Percentiles rank a stretch among this genome's conserved stretches.
Conservation (phyloP, 768 basidiomycete genomes). For the Hygrophoropsis aurantiaca region DNA sequence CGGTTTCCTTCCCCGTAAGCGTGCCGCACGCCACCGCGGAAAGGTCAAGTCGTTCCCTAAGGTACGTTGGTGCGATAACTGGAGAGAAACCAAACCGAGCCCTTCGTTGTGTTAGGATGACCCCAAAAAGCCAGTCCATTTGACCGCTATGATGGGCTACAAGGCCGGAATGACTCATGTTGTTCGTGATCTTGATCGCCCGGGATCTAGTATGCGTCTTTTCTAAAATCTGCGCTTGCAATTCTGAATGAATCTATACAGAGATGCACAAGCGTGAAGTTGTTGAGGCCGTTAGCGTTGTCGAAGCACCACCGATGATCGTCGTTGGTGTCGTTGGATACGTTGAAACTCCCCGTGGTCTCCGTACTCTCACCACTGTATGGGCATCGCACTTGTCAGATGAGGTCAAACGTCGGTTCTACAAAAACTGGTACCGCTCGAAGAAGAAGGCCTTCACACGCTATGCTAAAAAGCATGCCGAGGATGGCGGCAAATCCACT, state of each 20-base stretch:
- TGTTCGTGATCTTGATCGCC: slow-evolving; percentile 98
- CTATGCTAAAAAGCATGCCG: slow-evolving; percentile 99
- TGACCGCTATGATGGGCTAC: slow-evolving; percentile 98
- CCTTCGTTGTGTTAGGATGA: slow-evolving; percentile 69
- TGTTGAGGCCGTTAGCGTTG: slow-evolving; percentile 93
- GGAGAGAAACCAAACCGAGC: slow-evolving; percentile 7
- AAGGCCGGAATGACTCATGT: slow-evolving; percentile 99
- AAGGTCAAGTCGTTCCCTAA: slow-evolving; percentile 99
- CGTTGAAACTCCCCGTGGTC: slow-evolving; percentile 98
- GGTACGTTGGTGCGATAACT: slow-evolving; percentile 47
- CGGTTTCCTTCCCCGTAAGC: slow-evolving; percentile 95
- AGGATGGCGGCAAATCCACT: slow-evolving; percentile 89
- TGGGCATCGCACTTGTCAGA: slow-evolving; percentile 98
- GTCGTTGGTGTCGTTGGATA: slow-evolving; percentile 98
- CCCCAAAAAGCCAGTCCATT: slow-evolving; percentile 97
- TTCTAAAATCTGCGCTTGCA: neutral
- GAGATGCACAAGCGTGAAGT: slow-evolving; percentile 99
- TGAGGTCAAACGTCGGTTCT: slow-evolving; percentile 98
- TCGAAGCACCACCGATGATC: slow-evolving; percentile 97
- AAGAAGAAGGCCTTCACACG: slow-evolving; percentile 99
- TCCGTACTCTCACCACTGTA: slow-evolving; percentile 97
- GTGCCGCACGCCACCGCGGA: slow-evolving; percentile 95
- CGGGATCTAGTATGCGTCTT: slow-evolving; percentile 87
- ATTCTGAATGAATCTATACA: slow-evolving; percentile 28
- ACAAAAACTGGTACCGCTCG: slow-evolving; percentile 99